These are phyloP conservation scores for Salix purpurea DNA, from an alignment of 345 rosid species.

Conservation along the genomic window DNA sequence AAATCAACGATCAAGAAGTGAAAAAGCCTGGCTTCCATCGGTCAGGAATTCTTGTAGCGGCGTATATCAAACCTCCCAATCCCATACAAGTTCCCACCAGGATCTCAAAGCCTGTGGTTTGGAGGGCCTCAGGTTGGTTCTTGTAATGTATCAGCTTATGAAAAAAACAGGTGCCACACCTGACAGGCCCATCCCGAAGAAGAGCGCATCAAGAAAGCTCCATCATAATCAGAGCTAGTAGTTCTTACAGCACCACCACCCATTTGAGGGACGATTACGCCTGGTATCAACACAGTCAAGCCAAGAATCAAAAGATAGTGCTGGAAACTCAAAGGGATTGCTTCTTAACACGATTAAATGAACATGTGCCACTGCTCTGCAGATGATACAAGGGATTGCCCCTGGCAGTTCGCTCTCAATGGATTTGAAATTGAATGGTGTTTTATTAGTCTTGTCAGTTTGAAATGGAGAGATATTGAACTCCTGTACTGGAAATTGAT, in stretches of 20 bases:
- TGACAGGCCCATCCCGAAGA: constrained; percentile 80
- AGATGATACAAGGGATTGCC: background rate
- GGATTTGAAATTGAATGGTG: too few relatives aligned
- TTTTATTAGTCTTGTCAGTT: too few relatives aligned
- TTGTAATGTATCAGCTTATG: constrained; percentile 76
- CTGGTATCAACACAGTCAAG: constrained; percentile 54
- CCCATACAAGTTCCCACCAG: constrained; percentile 74
- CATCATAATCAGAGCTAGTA: constrained; percentile 8
- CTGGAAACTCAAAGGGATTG: constrained; percentile 45
- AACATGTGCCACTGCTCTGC: too few relatives aligned
- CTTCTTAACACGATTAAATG: too few relatives aligned
- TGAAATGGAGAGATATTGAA: too few relatives aligned
- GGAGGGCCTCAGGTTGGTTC: constrained; percentile 84
- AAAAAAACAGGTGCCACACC: constrained; percentile 64
- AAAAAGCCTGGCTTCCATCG: constrained; percentile 97
- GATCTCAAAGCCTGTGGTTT: constrained; percentile 77
- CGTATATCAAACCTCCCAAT: constrained; percentile 64
- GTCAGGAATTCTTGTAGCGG: constrained; percentile 74
- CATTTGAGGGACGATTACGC: too few relatives aligned
- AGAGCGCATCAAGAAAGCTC: constrained; percentile 58
- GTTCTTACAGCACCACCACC: too few relatives aligned
- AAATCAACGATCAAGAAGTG: constrained; percentile 75
- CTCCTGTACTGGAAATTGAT: too few relatives aligned
- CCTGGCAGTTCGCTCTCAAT: too few relatives aligned
- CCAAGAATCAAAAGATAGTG: constrained; percentile 64